Percentiles rank a stretch among this genome's conserved stretches.
Evolutionary conservation across 176 grass and related monocot species (phyloP).

Genomic region (Cocos nucifera): DNA sequence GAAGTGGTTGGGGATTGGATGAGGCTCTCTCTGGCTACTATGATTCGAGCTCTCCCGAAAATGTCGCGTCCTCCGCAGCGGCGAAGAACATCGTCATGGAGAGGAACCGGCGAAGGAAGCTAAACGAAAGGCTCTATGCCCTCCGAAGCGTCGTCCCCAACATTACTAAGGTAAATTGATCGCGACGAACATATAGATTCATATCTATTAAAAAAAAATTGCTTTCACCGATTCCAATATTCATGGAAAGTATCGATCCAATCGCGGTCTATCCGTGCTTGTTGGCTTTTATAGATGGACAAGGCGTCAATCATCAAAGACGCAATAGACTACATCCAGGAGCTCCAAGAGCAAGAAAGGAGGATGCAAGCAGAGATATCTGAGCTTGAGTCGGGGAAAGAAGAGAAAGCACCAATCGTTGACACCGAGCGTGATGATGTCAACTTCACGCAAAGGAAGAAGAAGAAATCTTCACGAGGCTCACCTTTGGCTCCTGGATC

Average conservation of each 20-base stretch:
- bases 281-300: constrained; percentile 10
- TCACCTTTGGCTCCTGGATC: background rate
- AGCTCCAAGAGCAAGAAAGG: constrained; percentile 21
- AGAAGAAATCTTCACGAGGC: constrained; percentile 3
- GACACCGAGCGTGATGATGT: background rate
- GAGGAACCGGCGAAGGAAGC: constrained; percentile 14
- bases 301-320: constrained; percentile 23
- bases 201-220: too few species aligned
- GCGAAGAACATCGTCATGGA: constrained; percentile 19
- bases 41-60: constrained; percentile 9
- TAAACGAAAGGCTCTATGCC: constrained; percentile 16
- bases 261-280: too few species aligned
- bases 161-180: constrained; percentile 7
- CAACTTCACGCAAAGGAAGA: background rate
- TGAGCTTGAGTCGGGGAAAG: background rate
- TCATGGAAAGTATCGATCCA: too few species aligned
- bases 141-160: constrained; percentile 20
- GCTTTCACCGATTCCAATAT: too few species aligned
- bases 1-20: constrained; percentile 5
- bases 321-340: constrained; percentile 20
- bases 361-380: constrained; percentile 8
- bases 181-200: too few species aligned
- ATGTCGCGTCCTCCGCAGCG: background rate
- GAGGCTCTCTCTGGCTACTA: constrained; percentile 11
- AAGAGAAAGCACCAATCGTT: background rate